Percentiles rank a stretch among this genome's conserved stretches.
Evolutionary conservation across 306 rosid species (phyloP).

Genomic region (Ormosia semicastrata): DNA sequence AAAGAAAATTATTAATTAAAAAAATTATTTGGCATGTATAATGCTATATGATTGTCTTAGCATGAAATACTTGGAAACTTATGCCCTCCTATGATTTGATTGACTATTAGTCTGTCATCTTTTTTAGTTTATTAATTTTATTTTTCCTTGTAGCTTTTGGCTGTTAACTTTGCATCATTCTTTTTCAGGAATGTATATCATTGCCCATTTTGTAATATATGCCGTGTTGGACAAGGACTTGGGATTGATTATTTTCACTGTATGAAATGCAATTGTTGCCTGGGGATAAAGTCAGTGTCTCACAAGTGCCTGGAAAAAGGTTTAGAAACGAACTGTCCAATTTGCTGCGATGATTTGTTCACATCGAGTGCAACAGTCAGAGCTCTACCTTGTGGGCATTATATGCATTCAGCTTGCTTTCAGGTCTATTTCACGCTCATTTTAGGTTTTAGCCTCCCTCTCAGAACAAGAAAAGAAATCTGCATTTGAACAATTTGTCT

Average conservation of each 20-base stretch:
- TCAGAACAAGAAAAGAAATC: background rate
- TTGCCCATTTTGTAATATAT: constrained; percentile 97
- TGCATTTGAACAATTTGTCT: background rate
- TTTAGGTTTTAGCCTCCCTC: background rate
- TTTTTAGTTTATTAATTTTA: constrained; percentile 4
- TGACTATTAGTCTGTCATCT: background rate
- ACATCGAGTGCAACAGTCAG: constrained; percentile 97
- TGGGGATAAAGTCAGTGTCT: constrained; percentile 76
- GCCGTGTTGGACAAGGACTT: constrained; percentile 97
- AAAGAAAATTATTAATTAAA: no score
- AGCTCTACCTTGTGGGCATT: constrained; percentile 96
- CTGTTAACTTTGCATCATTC: background rate
- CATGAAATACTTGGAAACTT: background rate
- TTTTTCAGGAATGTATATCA: constrained; percentile 83
- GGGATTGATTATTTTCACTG: constrained; percentile 95
- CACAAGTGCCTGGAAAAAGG: constrained; percentile 98
- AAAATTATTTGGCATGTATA: background rate
- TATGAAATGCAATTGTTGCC: constrained; percentile 97
- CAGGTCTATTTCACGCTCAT: constrained; percentile 56
- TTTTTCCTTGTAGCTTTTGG: constrained; percentile 10
- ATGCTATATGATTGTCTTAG: constrained; percentile 9
- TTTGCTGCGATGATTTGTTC: constrained; percentile 91
- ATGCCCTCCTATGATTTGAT: background rate
- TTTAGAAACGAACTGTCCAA: constrained; percentile 96
- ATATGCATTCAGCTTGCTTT: constrained; percentile 99